Evolutionary conservation across 2,329 filamentous ascomycete species (phyloP).

Genomic region (Trichoderma atroviride): DNA sequence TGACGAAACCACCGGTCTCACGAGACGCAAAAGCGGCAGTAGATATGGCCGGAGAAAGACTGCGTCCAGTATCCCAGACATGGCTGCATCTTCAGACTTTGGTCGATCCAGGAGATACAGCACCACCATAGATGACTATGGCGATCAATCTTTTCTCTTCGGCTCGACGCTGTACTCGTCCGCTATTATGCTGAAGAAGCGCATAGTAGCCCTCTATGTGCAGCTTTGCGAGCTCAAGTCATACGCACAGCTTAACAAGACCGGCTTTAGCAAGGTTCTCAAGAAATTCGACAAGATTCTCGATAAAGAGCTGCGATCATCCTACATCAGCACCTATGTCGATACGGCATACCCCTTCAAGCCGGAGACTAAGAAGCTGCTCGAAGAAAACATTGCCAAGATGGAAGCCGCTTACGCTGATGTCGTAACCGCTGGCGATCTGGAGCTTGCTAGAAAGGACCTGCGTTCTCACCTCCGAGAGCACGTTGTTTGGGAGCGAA

Average conservation of each 20-base stretch:
- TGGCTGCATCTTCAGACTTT: conserved; percentile 65
- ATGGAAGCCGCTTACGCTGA: conserved; percentile 82
- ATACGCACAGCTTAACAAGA: conserved; percentile 93
- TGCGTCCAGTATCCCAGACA: conserved; percentile 49
- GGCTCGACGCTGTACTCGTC: conserved; percentile 65
- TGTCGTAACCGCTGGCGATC: conserved; percentile 80
- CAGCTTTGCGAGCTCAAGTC: conserved; percentile 94
- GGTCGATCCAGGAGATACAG: conserved; percentile 64
- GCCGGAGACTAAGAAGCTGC: conserved; percentile 66
- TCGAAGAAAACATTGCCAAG: conserved; percentile 72
- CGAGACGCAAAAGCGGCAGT: conserved; percentile 47
- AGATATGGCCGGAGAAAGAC: conserved; percentile 45
- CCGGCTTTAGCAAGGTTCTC: conserved; percentile 91
- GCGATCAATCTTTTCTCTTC: conserved; percentile 70
- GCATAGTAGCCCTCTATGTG: conserved; percentile 84
- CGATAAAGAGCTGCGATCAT: conserved; percentile 74
- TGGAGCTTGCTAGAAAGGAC: conserved; percentile 76
- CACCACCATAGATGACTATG: conserved; percentile 73
- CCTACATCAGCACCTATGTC: conserved; percentile 75
- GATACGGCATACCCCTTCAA: conserved; percentile 81
- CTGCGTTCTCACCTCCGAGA: conserved; percentile 88
- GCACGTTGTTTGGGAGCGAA: conserved; percentile 98
- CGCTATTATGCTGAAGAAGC: conserved; percentile 87
- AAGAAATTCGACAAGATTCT: conserved; percentile 99
- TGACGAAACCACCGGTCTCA: conserved; percentile 60